Base-by-base conservation (phyloP, 2,329 filamentous ascomycete genomes). In the Fusarium pininemorale region DNA sequence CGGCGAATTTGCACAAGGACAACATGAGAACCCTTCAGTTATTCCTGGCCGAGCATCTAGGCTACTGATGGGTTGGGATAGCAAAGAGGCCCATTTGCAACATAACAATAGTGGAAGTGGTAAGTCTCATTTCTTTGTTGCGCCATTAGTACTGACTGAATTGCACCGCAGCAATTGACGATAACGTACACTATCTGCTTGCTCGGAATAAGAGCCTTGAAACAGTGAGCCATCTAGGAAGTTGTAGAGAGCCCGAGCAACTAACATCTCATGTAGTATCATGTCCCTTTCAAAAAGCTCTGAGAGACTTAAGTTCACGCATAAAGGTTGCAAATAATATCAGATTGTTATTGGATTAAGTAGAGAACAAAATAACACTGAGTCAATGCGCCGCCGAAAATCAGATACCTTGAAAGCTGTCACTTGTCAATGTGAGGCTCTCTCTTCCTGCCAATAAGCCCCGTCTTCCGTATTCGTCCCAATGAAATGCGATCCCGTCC, bases 41-140 rank as follows among this genome's bases (percentile, higher is more conserved):
- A 75, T 80, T 30, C 75, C 78, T 54, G 81, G 78, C 6, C 76
- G 75, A 38, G 79, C 81, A 18, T 81, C 79, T 20, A 75, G 80
- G 60, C 72, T 83, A 66, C 65, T 84, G 30, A 66, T 84, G 42
- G 83, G 83, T 10, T 84, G 83, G 83, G 82, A 84, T 24, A 82
- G 79, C 67, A 82, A 79, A 69, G 81, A 82, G 44, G 83, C 80
- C 26, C 83, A 84, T 72, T 45, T 82, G 38, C 77, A 79, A 22
- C 75, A 83, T 61, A 80, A 78, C 37, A 80, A 77, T 30, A 75
- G 76, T 22, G 79, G 76, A 15, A 82, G 78, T 61, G 66, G 81
- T 81, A 69, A 56, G 80, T 56, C 30, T 26, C 16, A 24, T 12
- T 32, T 37, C 24, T n/a, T n/a, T 26, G 22, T 24, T n/a, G 37